Percentiles rank a stretch among this genome's conserved stretches.
Conservation (phyloP, 164 flowering plant species). For the Piper longum region DNA sequence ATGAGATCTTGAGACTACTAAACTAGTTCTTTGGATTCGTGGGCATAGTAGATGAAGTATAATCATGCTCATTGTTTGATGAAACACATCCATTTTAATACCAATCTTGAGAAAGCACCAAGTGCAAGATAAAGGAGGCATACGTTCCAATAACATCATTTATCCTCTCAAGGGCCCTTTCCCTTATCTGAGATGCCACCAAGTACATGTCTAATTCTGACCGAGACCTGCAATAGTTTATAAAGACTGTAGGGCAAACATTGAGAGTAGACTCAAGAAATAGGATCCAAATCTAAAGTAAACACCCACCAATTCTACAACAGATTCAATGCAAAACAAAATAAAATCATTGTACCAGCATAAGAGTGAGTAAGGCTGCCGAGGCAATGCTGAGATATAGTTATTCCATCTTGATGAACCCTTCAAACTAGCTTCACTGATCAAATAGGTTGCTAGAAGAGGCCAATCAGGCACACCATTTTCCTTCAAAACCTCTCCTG, state of each 20-base stretch:
- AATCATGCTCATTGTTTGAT: not conserved
- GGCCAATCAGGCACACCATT: slow-evolving; percentile 94
- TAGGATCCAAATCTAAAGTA: not conserved
- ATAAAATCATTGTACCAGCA: slow-evolving; percentile 43
- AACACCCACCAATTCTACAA: not conserved
- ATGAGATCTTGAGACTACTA: too few species aligned
- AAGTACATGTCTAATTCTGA: slow-evolving; percentile 74
- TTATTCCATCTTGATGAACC: slow-evolving; percentile 75
- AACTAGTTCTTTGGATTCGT: too few species aligned
- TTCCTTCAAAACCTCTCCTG: slow-evolving; percentile 57
- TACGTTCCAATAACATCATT: slow-evolving; percentile 90
- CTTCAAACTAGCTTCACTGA: slow-evolving; percentile 75
- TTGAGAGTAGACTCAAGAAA: slow-evolving; percentile 34
- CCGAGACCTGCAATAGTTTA: slow-evolving; percentile 74
- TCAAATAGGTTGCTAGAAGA: slow-evolving; percentile 75
- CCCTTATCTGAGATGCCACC: slow-evolving; percentile 83
- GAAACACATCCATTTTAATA: not conserved
- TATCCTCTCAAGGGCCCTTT: slow-evolving; percentile 81
- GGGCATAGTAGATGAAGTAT: too few species aligned
- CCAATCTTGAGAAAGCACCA: not conserved
- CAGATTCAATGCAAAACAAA: not conserved
- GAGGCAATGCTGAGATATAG: slow-evolving; percentile 86
- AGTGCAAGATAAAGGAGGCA: slow-evolving; percentile 9
- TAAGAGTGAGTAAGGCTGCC: slow-evolving; percentile 87
- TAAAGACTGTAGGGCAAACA: slow-evolving; percentile 44